A percentile compares a stretch with the other conserved stretches of the same genome.
Conservation (phyloP, 257 asterid species). For the Solanum chmielewskii region DNA sequence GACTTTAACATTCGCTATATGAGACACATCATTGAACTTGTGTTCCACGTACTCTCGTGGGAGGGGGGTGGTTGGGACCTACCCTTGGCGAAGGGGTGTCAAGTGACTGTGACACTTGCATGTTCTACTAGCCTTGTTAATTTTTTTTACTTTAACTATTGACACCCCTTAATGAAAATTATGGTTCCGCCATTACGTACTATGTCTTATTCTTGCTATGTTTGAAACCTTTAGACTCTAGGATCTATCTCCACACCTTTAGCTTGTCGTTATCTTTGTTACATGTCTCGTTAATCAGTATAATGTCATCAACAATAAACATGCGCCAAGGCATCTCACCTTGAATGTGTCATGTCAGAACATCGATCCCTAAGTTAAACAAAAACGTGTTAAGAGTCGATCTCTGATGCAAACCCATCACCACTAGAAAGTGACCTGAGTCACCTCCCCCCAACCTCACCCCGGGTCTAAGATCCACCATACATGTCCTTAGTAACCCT, state of each 20-base stretch:
- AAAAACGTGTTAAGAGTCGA: not conserved
- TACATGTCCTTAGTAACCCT: not conserved
- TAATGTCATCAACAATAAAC: not conserved
- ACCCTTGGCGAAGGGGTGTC: too few species aligned
- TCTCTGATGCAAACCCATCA: not conserved
- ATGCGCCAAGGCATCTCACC: not conserved
- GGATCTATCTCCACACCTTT: not conserved
- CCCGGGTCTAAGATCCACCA: not conserved
- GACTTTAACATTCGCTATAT: not conserved
- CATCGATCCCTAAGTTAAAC: not conserved
- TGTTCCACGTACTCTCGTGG: not conserved
- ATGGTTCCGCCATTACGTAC: too few species aligned
- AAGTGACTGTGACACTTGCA: too few species aligned
- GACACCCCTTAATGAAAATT: too few species aligned
- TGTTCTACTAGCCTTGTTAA: too few species aligned
- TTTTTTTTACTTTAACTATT: too few species aligned
- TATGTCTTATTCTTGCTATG: not conserved
- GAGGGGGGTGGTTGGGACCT: too few species aligned
- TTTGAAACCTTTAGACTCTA: not conserved
- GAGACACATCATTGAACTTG: not conserved
- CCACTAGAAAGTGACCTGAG: not conserved
- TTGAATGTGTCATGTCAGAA: not conserved
- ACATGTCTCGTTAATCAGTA: not conserved
- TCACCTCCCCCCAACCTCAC: not conserved
- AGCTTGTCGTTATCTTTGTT: not conserved